Evolutionary conservation across 1,284 basidiomycete genomes (phyloP), one percentile per base, ranked within the genome.

Genomic region (Entoloma clypeatum): DNA sequence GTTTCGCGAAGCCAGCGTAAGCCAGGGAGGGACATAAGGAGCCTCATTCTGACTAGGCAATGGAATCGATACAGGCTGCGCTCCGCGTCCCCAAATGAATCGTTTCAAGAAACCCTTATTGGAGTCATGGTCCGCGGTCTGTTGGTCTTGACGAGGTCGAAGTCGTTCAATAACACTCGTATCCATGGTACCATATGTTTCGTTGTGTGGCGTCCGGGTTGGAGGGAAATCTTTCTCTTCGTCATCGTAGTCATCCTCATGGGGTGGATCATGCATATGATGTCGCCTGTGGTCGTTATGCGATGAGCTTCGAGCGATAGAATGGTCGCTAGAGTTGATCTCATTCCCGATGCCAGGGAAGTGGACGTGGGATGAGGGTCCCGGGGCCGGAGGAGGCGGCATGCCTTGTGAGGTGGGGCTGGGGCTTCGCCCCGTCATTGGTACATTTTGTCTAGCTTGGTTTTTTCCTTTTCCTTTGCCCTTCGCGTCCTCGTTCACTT

Each of bases 131-230:
- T 55, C 53, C 7, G 41, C 35, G n/a, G 42, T 43, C 35, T 36
- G 55, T 37, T 39, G 52, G 18, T 62, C 59, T 41, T 63, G 60
- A 10, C 58, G 53, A 7, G 61, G 44, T 24, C 71, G 72, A 39
- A 73, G 59, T 52, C 69, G 68, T 55, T 80, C 77, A 42, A 81
- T 71, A 30, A 68, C 67, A 45, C 68, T 72, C 17, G 78, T 73
- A 56, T 85, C 76, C 40, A 87, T 66, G n/a, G 81, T 74, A 3
- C 75, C 75, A 49, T 83, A 88, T 0, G 82, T 79, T 60, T 88
- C 85, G 7, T 75, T 74, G 55, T 88, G 81, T 4, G 82, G 80
- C 2, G 84, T 86, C 18, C 80, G 75, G 17, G 62, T 51, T 39
- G 73, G 59, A 17, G 62, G 63, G 43, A 49, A 65, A 24, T 65